These are phyloP conservation scores for Malus hybrid DNA, from an alignment of 331 rosid species.

Conservation along the genomic window DNA sequence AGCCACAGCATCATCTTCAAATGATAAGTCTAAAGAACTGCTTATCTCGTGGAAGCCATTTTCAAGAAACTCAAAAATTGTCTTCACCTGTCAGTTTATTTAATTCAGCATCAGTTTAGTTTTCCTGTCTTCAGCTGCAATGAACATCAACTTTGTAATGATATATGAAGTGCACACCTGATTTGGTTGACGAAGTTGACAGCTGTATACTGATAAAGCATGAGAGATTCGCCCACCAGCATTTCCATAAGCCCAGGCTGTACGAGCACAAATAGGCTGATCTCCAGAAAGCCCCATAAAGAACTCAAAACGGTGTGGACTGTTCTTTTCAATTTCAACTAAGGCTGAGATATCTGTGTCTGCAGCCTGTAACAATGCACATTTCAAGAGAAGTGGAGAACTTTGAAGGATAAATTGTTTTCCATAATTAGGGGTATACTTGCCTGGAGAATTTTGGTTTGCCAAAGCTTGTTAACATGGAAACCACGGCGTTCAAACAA, in stretches of 20 bases:
- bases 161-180: slow-evolving; percentile 50
- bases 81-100: slow-evolving; percentile 67
- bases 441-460: slow-evolving; percentile 94
- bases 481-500: slow-evolving; percentile 97
- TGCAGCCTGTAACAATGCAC: slow-evolving; percentile 57
- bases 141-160: slow-evolving; percentile 4
- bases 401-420: slow-evolving; percentile 4
- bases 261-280: slow-evolving; percentile 89
- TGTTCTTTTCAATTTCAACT: slow-evolving; percentile 95
- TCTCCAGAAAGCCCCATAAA: slow-evolving; percentile 97
- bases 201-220: slow-evolving; percentile 93
- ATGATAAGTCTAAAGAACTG: slow-evolving; percentile 91
- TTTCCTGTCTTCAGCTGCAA: slow-evolving; percentile 18
- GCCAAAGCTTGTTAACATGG: slow-evolving; percentile 79
- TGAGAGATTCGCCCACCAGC: slow-evolving; percentile 92
- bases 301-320: slow-evolving; percentile 97
- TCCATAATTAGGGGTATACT: slow-evolving; percentile 20
- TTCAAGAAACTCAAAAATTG: slow-evolving; percentile 76
- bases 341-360: slow-evolving; percentile 92
- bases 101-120: slow-evolving; percentile 12
- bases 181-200: slow-evolving; percentile 88
- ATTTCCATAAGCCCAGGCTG: slow-evolving; percentile 95
- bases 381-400: slow-evolving; percentile 20
- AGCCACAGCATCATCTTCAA: slow-evolving; percentile 91
- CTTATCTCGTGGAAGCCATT: slow-evolving; percentile 85